phyloP scores from a whole-genome alignment of 129 eudicot genomes.

The Escallonia herrerae region DNA sequence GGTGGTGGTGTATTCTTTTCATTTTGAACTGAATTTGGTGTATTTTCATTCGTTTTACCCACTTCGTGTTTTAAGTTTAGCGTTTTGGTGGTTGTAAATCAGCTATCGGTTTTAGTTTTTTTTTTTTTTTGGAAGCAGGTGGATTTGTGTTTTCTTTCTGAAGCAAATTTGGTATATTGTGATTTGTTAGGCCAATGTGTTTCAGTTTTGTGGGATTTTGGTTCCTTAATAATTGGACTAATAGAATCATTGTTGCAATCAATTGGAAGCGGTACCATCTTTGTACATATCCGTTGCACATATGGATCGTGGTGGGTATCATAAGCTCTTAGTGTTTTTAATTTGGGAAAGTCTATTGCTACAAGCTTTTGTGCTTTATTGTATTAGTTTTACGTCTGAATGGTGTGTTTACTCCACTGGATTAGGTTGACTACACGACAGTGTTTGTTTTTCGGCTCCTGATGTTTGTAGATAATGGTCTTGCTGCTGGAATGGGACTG shows the following conservation, averaged over 20 bases:
- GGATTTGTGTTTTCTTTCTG: background rate
- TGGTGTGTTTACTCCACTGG: background rate
- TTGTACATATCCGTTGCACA: slow-evolving; percentile 74
- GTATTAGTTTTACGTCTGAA: background rate
- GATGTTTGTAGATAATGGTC: slow-evolving; percentile 93
- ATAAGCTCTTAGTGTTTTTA: background rate
- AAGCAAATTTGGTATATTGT: too few species aligned
- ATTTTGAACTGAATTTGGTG: background rate
- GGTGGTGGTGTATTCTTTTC: background rate
- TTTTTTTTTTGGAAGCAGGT: background rate
- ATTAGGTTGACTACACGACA: slow-evolving; percentile 74
- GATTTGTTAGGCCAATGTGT: too few species aligned
- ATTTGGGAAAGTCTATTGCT: background rate
- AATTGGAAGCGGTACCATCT: slow-evolving; percentile 81
- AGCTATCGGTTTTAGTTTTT: background rate
- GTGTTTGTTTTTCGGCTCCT: slow-evolving; percentile 77
- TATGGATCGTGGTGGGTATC: slow-evolving; percentile 79
- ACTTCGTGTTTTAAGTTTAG: background rate
- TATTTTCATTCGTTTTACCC: background rate
- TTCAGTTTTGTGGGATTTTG: background rate
- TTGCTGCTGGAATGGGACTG: slow-evolving; percentile 82
- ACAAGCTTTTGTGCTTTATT: background rate
- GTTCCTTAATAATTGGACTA: slow-evolving; percentile 33
- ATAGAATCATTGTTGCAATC: slow-evolving; percentile 68
- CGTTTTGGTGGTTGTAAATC: background rate